Evolutionary conservation across 140 eudicot genomes (phyloP).

Genomic region (Erigeron philadelphicus): DNA sequence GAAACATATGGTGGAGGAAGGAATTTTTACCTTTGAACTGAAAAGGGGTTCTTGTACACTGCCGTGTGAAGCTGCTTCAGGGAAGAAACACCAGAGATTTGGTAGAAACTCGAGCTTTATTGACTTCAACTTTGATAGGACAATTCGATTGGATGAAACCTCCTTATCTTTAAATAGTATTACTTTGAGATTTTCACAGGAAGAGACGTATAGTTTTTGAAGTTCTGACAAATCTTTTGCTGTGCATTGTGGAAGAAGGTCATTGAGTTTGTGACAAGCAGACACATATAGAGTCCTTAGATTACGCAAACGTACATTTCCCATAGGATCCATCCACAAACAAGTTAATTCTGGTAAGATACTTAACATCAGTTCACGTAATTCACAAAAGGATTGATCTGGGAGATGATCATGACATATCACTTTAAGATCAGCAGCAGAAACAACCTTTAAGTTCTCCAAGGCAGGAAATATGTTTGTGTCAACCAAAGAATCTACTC

Average conservation of each 20-base stretch:
- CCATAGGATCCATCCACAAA: slow-evolving; percentile 42
- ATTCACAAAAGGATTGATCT: slow-evolving; percentile 35
- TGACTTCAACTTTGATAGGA: slow-evolving; percentile 32
- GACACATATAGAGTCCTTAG: slow-evolving; percentile 36
- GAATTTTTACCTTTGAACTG: slow-evolving; percentile 33
- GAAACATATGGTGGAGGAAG: slow-evolving; percentile 16
- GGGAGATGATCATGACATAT: slow-evolving; percentile 44
- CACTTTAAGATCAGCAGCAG: slow-evolving; percentile 34
- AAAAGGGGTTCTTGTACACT: slow-evolving; percentile 37
- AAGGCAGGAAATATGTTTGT: slow-evolving; percentile 35
- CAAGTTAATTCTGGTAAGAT: slow-evolving; percentile 40
- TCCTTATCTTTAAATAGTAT: slow-evolving; percentile 26
- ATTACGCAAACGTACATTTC: slow-evolving; percentile 34
- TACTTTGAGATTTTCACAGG: slow-evolving; percentile 33
- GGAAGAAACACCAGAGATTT: slow-evolving; percentile 35
- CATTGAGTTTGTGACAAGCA: slow-evolving; percentile 34
- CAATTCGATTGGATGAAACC: slow-evolving; percentile 27
- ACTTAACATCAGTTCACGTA: slow-evolving; percentile 38
- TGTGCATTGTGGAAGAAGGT: slow-evolving; percentile 33
- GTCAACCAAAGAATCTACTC: slow-evolving; percentile 37
- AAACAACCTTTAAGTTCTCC: slow-evolving; percentile 40
- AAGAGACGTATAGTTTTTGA: slow-evolving; percentile 28
- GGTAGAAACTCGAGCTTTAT: slow-evolving; percentile 43
- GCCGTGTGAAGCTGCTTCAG: slow-evolving; percentile 23
- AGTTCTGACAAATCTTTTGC: slow-evolving; percentile 37